Evolutionary conservation across 208 protist genomes (phyloP), one percentile per base, ranked within the genome.

Genomic region (Crithidia expoeki): DNA sequence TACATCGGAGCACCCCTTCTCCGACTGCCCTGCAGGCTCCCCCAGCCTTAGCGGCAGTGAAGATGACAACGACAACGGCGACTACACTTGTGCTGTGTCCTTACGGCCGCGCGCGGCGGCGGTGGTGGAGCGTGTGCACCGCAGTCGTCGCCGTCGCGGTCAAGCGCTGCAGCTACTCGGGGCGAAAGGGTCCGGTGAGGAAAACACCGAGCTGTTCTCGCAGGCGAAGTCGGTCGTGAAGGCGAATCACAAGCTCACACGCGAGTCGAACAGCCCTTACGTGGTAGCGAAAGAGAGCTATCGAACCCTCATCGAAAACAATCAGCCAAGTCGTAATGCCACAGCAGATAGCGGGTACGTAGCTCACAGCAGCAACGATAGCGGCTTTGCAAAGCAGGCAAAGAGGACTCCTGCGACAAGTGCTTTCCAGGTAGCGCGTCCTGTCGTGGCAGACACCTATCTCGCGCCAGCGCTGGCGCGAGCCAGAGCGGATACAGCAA

Each of bases 91-190:
- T 25, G 53, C 33, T 25, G 44, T 12, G 32, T 6, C 49, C 4
- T 21, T 23, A n/a, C 38, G 7, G 9, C 14, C 16, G 59, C 27
- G 59, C 11, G 72, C 81, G n/a, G 65, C 76, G 28, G 40, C 52
- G 7, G 75, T 89, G 28, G 80, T 89, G 42, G 76, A 89, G 55
- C 64, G 75, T 2, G 80, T 74, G 53, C 82, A 89, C 66, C 66
- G 73, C 14, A 25, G 38, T 28, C 30, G 78, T 50, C 74, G 78
- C 14, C 84, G 84, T 32, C 78, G 70, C 52, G 79, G 74, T 25
- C 74, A 86, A 44, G 80, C 81, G 2, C 34, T 86, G 60, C 47
- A 72, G 30, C 49, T 64, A 21, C 71, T 89, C 14, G 57, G 16
- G 23, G 56, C 38, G 2, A n/a, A 27, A 23, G 38, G 11, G 5